These are phyloP conservation scores for Hypoxylon lenormandii DNA, from an alignment of 495 filamentous ascomycete species.

Conservation along the genomic window DNA sequence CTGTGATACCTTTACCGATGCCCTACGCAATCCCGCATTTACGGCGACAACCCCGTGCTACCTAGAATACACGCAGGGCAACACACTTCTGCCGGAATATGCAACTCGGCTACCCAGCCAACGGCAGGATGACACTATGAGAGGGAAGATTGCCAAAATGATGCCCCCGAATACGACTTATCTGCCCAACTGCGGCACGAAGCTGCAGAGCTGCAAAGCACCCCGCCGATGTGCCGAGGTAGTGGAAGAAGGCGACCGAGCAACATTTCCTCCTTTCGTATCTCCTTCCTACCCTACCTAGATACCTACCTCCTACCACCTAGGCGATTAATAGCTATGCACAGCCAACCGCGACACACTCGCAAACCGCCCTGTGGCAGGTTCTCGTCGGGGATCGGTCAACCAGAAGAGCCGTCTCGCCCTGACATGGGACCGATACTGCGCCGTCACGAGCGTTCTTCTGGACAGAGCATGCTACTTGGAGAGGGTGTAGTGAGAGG, in stretches of 20 bases:
- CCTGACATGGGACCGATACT: constrained; percentile 1
- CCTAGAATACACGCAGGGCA: neutral
- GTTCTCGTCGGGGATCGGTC: neutral
- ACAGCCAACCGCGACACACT: constrained; percentile 6
- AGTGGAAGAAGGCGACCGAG: constrained; percentile 6
- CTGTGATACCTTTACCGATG: constrained; percentile 10
- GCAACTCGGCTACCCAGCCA: neutral
- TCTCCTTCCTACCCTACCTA: neutral
- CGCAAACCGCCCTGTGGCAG: constrained; percentile 2
- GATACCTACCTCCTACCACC: neutral
- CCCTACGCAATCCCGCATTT: constrained; percentile 16
- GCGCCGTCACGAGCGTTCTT: constrained; percentile 12
- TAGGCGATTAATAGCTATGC: neutral
- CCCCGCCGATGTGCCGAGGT: constrained; percentile 8
- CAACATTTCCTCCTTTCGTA: no score
- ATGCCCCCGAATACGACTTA: constrained; percentile 7
- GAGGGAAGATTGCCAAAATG: neutral
- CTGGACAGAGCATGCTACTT: neutral
- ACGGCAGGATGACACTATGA: constrained; percentile 8
- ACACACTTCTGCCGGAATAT: neutral
- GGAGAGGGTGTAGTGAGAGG: neutral
- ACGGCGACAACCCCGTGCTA: constrained; percentile 2
- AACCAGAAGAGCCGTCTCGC: neutral
- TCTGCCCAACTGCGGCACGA: constrained; percentile 35
- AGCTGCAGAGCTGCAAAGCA: constrained; percentile 24